Evolutionary conservation across 2,329 filamentous ascomycete genomes (phyloP).

Genomic region (Xylariaceae sp.): DNA sequence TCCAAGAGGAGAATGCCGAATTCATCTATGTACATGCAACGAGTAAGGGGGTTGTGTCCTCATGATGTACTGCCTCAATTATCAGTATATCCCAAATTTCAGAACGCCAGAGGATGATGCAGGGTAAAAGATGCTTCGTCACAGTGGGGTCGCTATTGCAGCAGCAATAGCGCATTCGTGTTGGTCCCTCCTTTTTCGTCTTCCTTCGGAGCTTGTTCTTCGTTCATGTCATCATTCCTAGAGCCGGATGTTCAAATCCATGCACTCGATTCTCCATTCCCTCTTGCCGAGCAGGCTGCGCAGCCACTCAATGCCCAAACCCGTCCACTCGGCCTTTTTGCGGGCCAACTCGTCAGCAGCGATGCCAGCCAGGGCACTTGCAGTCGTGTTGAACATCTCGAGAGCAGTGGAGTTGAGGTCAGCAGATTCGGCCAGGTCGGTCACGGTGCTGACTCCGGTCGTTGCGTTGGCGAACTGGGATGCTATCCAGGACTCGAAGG

Average conservation of each 20-base stretch:
- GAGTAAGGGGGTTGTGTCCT: no score
- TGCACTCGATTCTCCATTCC: constrained; percentile 87
- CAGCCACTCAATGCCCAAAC: constrained; percentile 81
- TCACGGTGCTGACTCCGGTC: constrained; percentile 29
- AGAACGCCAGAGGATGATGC: no score
- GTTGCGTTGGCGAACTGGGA: constrained; percentile 25
- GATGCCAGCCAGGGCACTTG: constrained; percentile 61
- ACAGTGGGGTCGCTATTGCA: no score
- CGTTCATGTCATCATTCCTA: constrained; percentile 37
- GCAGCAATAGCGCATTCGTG: no score
- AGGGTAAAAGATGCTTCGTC: no score
- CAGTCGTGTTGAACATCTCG: constrained; percentile 65
- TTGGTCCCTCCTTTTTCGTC: neutral
- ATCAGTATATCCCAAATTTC: no score
- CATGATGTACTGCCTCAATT: no score
- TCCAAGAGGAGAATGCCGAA: no score
- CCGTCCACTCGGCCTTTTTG: constrained; percentile 63
- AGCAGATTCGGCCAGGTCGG: constrained; percentile 21
- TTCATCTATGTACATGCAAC: no score
- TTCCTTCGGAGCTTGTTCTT: no score
- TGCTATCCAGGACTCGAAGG: constrained; percentile 69
- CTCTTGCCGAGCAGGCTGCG: constrained; percentile 74
- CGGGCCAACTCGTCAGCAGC: constrained; percentile 59
- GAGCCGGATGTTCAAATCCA: constrained; percentile 81
- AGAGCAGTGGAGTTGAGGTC: constrained; percentile 47